Base-by-base conservation (phyloP, 768 basidiomycete species). In the Kwoniella mangroviensis region DNA sequence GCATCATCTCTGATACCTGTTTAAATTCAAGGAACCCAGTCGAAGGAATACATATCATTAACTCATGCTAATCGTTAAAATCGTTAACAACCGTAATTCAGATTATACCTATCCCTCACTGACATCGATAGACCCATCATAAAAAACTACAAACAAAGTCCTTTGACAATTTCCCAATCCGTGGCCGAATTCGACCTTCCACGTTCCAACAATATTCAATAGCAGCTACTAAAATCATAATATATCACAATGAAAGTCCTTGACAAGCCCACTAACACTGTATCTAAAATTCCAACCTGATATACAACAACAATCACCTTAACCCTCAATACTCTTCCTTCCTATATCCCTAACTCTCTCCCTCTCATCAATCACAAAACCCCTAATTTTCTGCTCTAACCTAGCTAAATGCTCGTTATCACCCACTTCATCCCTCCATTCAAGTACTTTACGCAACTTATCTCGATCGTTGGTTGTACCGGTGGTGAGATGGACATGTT, bases 381-480 rank as follows among this genome's bases (percentile, higher is more conserved):
- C 68, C 22, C 68, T 63, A 22, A 69, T 69, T 45, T 57, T 69
- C 61, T 69, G 62, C 9, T 69, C 68, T n/a, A 69, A 49, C 26
- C 51, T 45, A 12, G 68, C 61, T 15, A 69, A 28, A 42, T 59
- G 24, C 22, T 69, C 68, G 49, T 69, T 69, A 19, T 69, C 68
- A 2, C 55, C 68, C 1, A 69, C 68, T 42, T 69, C 68, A 21
- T 63, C 49, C 19, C 68, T 45, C 68, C 68, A 69, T 41, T 53
- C 62, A 19, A 69, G 40, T 2, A 69, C 68, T 53, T 63, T 63
- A 12, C 54, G 22, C 19, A 58, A 45, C 34, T 64, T 69, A 1
- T 62, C 62, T 7, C 24, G 24, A 42, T 21, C 58, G 24, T 34
- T 42, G 2, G 53, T 54, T 54, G 12, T 1, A 9, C 17, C 17